Percentiles rank a stretch among this genome's conserved stretches.
Conservation (phyloP, 176 grass and related monocot species). For the Eremochloa ophiuroides region DNA sequence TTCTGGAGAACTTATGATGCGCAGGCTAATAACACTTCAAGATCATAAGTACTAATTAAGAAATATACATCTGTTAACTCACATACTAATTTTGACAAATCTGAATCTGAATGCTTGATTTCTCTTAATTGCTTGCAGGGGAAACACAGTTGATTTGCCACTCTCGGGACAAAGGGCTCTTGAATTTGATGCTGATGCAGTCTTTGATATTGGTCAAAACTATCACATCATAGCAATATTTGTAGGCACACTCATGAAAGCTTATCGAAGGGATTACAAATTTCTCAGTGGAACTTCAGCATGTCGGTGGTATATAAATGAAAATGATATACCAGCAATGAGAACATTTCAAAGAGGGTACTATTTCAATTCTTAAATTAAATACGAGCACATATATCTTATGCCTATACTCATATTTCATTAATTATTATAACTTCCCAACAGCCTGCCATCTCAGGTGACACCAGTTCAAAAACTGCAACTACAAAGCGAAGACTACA, state of each 20-base stretch:
- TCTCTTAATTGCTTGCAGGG: background rate
- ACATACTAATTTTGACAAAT: too few relatives aligned
- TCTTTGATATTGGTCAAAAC: background rate
- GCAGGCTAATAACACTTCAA: background rate
- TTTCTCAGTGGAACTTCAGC: background rate
- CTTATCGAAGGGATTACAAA: background rate
- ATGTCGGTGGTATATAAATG: background rate
- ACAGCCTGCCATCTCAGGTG: background rate
- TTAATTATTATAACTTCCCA: background rate
- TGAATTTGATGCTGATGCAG: background rate
- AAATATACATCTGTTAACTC: background rate
- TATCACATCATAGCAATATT: background rate
- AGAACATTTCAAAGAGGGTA: background rate
- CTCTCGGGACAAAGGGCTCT: background rate
- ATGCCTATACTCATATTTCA: background rate
- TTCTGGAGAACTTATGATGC: background rate
- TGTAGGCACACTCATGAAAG: background rate
- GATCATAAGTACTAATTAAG: background rate
- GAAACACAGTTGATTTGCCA: background rate
- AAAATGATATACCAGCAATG: background rate
- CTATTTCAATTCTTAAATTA: background rate
- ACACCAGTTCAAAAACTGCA: background rate
- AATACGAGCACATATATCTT: background rate
- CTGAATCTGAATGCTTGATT: background rate
- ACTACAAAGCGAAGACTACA: background rate